A percentile compares a stretch with the other conserved stretches of the same genome.
phyloP scores from a whole-genome alignment of 2,329 filamentous ascomycete species.

The Aspergillus quadrilineatus region DNA sequence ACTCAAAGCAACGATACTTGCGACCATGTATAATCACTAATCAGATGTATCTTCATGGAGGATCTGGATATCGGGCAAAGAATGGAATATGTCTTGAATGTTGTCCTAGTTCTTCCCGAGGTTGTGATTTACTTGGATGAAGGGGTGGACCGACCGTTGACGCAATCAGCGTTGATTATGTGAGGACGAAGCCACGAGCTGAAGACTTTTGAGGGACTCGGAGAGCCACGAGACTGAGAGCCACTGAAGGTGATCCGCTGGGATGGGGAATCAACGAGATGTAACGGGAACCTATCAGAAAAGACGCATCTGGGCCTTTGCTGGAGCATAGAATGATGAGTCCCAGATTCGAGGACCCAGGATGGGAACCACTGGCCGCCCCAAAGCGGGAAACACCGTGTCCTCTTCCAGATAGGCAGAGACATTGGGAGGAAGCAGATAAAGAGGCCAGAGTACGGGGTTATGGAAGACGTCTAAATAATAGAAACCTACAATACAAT shows the following conservation, averaged over 20 bases:
- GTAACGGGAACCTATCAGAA: conserved; percentile 21
- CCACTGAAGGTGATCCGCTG: conserved; percentile 19
- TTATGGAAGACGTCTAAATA: background rate
- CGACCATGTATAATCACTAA: background rate
- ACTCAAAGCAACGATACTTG: no score
- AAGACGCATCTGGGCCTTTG: conserved; percentile 11
- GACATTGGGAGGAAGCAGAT: background rate
- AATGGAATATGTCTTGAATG: background rate
- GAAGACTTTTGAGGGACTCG: conserved; percentile 1
- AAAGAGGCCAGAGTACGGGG: background rate
- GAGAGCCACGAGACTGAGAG: conserved; percentile 1
- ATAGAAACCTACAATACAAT: background rate
- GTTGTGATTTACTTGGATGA: background rate
- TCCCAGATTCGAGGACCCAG: background rate
- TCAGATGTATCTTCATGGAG: background rate
- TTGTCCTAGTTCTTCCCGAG: background rate
- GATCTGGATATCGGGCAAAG: background rate
- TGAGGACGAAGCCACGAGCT: conserved; percentile 12
- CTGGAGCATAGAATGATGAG: conserved; percentile 7
- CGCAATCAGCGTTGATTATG: conserved; percentile 12
- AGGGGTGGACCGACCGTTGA: conserved; percentile 6
- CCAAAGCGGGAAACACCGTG: conserved; percentile 30
- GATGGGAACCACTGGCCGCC: conserved; percentile 5
- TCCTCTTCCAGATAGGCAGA: conserved; percentile 24
- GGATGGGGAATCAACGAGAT: conserved; percentile 15